Base-by-base conservation (phyloP, 164 flowering plant genomes). In the Vitis rupestris region DNA sequence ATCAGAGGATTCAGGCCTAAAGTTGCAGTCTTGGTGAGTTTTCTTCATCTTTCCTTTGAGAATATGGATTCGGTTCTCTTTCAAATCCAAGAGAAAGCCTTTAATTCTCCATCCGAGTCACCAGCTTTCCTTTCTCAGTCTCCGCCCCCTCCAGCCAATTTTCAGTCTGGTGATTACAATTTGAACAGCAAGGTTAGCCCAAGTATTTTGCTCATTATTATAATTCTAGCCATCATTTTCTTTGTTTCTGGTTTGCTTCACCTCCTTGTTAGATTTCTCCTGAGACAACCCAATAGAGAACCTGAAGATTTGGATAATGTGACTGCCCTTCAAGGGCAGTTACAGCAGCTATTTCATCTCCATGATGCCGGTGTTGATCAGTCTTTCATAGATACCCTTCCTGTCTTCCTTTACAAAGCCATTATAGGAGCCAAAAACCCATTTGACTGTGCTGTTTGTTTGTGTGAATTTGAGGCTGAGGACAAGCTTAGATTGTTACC, bases 341-440 rank as follows among this genome's bases (percentile, higher is more conserved):
- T 96, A 50, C 99, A 90, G 75, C 97, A 93, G 64, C 88, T 96
- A 0, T 93, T 93, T 73, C 87, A 90, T 74, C 90, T 96, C 27
- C 98, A 96, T 74, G 98, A 93, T 77, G 71, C 97, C 23, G 98
- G 99, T 1, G 95, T 96, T 1, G 99, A 96, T 71, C 99, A 96
- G 64, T 84, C 97, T 12, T 92, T 83, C 76, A 91, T 96, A 12
- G 98, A 93, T 70, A 79, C 93, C 1, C 87, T 95, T 30, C 99
- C 99, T 56, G 87, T 96, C 6, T 96, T 96, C 74, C 74, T 75
- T 47, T 96, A 90, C 86, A 93, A 89, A 53, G 77, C 92, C 67
- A 87, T 96, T 37, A 86, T 90, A 1, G 98, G 98, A 9, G 65
- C 78, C 6, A 96, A 89, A 67, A 82, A 85, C 78, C 97, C 97